phyloP scores from a whole-genome alignment of 345 rosid genomes.

The Chamaenerion angustifolium region DNA sequence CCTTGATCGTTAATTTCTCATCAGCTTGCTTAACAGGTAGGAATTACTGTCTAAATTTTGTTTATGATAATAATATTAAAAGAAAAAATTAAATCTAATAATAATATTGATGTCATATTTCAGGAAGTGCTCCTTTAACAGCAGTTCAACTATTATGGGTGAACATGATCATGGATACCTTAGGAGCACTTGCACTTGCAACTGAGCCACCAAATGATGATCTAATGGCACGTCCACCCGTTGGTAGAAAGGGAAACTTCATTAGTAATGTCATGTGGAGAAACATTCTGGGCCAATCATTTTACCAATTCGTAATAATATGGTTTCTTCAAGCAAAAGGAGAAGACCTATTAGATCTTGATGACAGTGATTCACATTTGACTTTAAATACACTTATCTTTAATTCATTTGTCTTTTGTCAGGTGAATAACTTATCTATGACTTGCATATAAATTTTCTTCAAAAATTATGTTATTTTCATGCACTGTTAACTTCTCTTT shows the following conservation, averaged over 20 bases:
- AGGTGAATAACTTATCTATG: constrained; percentile 48
- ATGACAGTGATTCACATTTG: constrained; percentile 38
- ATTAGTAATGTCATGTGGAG: constrained; percentile 95
- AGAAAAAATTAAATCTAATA: neutral
- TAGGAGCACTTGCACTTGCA: constrained; percentile 87
- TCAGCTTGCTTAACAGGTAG: constrained; percentile 88
- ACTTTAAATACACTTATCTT: constrained; percentile 63
- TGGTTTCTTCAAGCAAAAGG: constrained; percentile 56
- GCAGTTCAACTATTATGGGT: constrained; percentile 87
- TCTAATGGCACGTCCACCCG: constrained; percentile 54
- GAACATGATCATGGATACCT: constrained; percentile 75
- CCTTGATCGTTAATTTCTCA: constrained; percentile 70
- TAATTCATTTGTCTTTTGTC: constrained; percentile 82
- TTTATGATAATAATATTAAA: constrained; percentile 9
- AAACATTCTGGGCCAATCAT: constrained; percentile 75
- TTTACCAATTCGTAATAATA: constrained; percentile 55
- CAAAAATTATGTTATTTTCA: too few relatives aligned
- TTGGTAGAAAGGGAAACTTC: constrained; percentile 55
- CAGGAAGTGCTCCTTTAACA: constrained; percentile 64
- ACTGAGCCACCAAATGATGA: constrained; percentile 73
- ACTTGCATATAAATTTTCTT: neutral
- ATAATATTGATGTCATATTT: constrained; percentile 2
- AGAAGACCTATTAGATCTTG: constrained; percentile 33
- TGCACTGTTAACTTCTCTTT: too few relatives aligned
- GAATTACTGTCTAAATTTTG: too few relatives aligned